Percentiles rank a stretch among this genome's conserved stretches.
phyloP scores from a whole-genome alignment of 2,329 filamentous ascomycete genomes.

The Xylariaceae sp. region DNA sequence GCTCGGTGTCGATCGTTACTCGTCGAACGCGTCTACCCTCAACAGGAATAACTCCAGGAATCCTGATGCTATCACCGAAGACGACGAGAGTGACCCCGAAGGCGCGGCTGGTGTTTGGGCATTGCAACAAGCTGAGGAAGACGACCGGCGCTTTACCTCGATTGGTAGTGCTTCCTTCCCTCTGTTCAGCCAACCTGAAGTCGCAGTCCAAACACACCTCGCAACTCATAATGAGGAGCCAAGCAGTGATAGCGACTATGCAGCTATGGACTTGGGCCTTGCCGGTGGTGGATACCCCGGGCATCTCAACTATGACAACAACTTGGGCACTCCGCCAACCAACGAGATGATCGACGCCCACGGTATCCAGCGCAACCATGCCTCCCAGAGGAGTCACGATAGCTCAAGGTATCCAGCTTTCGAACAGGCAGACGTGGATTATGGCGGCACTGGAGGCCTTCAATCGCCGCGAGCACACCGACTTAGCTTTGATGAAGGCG shows the following conservation, averaged over 20 bases:
- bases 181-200: conserved; percentile 36
- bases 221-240: conserved; percentile 47
- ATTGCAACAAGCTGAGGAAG: conserved; percentile 77
- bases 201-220: conserved; percentile 33
- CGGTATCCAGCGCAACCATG: conserved; percentile 37
- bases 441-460: conserved; percentile 82
- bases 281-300: conserved; percentile 67
- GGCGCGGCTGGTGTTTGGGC: conserved; percentile 78
- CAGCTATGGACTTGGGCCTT: conserved; percentile 64
- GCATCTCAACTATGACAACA: conserved; percentile 45
- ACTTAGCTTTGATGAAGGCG: conserved; percentile 87
- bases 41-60: conserved; percentile 33
- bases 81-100: conserved; percentile 77
- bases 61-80: conserved; percentile 34
- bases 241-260: conserved; percentile 69
- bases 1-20: conserved; percentile 35
- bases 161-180: conserved; percentile 42
- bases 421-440: conserved; percentile 70
- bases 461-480: conserved; percentile 68
- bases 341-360: conserved; percentile 39
- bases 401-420: conserved; percentile 40
- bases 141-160: conserved; percentile 58
- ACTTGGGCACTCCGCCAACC: conserved; percentile 37
- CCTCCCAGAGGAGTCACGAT: conserved; percentile 36
- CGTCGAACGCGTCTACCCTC: conserved; percentile 38